Evolutionary conservation across 2,329 filamentous ascomycete genomes (phyloP), one percentile per base, ranked within the genome.

Genomic region (Fusarium compactum): DNA sequence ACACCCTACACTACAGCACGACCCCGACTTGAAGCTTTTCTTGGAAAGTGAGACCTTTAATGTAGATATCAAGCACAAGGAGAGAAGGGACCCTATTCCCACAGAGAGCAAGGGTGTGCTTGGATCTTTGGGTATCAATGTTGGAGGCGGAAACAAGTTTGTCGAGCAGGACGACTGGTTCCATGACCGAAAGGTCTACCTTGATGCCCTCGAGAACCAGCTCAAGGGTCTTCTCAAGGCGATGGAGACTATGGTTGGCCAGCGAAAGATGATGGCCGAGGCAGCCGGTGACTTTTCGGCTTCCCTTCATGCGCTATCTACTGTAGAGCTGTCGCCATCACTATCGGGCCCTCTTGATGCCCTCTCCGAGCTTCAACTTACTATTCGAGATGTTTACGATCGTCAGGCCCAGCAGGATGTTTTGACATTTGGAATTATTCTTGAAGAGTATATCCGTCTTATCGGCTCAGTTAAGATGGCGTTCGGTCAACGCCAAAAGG

Each of bases 141-240:
- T 95, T 27, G 92, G 95, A 30, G 87, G 90, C 62, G 86, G 89
- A 57, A 90, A 87, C 75, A 99, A 99, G 80, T 99, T 99, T 82
- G 90, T 99, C 41, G 96, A 99, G 81, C 96, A 98, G 78, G 96
- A 99, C 79, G 96, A 99, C 82, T 99, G 95, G 96, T 99, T 99
- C 82, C 95, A 99, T 75, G 96, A 99, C 73, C 94, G 96, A 67
- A 93, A 91, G 76, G 89, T 98, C 58, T 99, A 99, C 77, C 88
- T 99, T 14, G 96, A 99, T 79, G 95, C 95, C 7, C 86, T 98
- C 40, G 95, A 98, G 78, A 94, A 90, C 74, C 95, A 98, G 79
- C 86, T 98, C 65, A 97, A 95, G 79, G 91, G 92, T 12, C 85
- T 98, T 18, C 86, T 98, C 75, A 98, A 98, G 82, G 92, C 95